Evolutionary conservation across 148 eudicot genomes (phyloP).

Genomic region (Chenopodium quinoa): DNA sequence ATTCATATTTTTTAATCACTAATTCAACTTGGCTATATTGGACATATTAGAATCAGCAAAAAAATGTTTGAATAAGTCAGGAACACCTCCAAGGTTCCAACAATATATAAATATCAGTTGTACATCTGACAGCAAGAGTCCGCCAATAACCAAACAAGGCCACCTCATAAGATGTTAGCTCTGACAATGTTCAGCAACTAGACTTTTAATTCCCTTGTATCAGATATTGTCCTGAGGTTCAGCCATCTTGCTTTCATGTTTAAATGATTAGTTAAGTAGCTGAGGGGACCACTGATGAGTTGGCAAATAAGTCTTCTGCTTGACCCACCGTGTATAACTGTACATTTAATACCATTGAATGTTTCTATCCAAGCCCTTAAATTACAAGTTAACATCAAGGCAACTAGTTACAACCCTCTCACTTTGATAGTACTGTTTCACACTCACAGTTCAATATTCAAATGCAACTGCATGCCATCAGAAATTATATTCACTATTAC

Average conservation of each 20-base stretch:
- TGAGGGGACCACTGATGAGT: not conserved
- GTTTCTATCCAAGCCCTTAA: not conserved
- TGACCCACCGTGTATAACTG: not conserved
- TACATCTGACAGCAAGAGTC: conserved; percentile 1
- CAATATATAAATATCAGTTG: not conserved
- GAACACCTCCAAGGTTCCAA: not conserved
- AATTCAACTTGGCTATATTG: not conserved
- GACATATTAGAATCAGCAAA: not conserved
- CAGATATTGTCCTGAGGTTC: not conserved
- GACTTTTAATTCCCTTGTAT: not conserved
- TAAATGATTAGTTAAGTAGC: not conserved
- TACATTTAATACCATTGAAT: not conserved
- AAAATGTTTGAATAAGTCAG: not conserved
- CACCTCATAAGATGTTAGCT: not conserved
- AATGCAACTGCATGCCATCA: not conserved
- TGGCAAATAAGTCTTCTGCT: not conserved
- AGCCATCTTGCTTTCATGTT: not conserved
- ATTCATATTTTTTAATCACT: not conserved
- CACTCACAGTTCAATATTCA: not conserved
- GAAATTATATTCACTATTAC: not conserved
- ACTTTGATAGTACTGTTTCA: not conserved
- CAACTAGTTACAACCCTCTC: not conserved
- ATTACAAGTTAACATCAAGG: not conserved
- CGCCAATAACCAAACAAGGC: not conserved
- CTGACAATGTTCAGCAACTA: not conserved